Evolutionary conservation across 768 basidiomycete genomes (phyloP), one percentile per base, ranked within the genome.

Genomic region (Leccinum incarnatum): DNA sequence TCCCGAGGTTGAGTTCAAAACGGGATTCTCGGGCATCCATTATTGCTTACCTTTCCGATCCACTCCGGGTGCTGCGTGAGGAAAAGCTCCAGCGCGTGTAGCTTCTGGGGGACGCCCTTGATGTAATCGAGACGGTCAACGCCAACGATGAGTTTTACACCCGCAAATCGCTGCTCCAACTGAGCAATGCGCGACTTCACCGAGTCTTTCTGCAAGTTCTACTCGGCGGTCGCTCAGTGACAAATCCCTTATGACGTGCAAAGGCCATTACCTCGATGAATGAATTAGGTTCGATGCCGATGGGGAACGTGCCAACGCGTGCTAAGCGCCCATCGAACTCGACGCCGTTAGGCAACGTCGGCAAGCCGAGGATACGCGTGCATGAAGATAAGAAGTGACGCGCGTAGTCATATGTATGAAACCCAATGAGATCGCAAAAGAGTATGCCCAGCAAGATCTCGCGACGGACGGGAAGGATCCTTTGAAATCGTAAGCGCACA

Each of bases 321-420:
- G 93, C 95, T 58, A 97, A 83, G 36, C 95, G 88, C 42, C 96
- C 95, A 69, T 93, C 92, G 66, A 97, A 95, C 70, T 97, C 93
- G 64, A 98, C 93, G 47, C 96, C 94, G 71, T 98, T 98, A 3
- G 97, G 97, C 91, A 97, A 94, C 2, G 97, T 98, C 14, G 93
- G 88, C 32, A 98, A 82, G 34, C 89, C 90, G 40, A 99, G 86
- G 64, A 99, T 96, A 48, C 97, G 90, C 2, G 97, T 98, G 75
- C 95, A 98, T 46, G 94, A 96, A 8, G 96, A 98, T 51, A 99
- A 82, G 85, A 99, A 99, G 75, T 99, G 97, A 45, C 97, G 95
- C 2, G 97, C 97, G 69, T 99, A 99, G 75, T 99, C 97, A 75
- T 96, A 99, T 9, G 97, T 99, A 79, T 99, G 97, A 85, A 98